phyloP scores from a whole-genome alignment of 129 eudicot genomes.

The Daucus carota region DNA sequence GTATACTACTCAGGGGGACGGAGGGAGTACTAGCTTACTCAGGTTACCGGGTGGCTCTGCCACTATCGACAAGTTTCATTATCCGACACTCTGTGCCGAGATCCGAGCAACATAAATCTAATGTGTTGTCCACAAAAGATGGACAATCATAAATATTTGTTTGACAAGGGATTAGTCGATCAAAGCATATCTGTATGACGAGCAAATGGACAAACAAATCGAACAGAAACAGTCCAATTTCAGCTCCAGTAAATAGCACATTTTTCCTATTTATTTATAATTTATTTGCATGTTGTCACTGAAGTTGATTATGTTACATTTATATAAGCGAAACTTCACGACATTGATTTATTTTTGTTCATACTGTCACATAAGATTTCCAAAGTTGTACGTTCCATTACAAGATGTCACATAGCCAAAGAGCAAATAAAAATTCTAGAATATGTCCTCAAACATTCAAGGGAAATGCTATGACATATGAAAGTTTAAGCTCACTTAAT shows the following conservation, averaged over 20 bases:
- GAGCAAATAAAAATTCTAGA: background rate
- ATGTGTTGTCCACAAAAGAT: too few species aligned
- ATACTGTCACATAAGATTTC: background rate
- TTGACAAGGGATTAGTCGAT: background rate
- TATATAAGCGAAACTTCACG: background rate
- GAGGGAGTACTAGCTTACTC: background rate
- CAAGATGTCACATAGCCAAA: background rate
- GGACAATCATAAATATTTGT: background rate
- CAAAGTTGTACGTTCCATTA: background rate
- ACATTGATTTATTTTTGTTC: background rate
- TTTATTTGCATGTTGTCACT: background rate
- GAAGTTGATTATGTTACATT: background rate
- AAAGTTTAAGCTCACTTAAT: background rate
- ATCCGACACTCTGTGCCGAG: background rate
- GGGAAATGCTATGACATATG: background rate
- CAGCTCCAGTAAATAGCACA: background rate
- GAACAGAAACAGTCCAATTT: background rate
- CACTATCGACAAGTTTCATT: background rate
- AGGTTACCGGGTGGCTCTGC: background rate
- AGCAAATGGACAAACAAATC: background rate
- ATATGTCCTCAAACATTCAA: background rate
- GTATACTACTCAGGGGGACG: too few species aligned
- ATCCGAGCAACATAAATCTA: background rate
- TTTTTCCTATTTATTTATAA: background rate
- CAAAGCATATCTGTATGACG: background rate